Base-by-base conservation (phyloP, 257 asterid species). In the Lithospermum erythrorhizon region DNA sequence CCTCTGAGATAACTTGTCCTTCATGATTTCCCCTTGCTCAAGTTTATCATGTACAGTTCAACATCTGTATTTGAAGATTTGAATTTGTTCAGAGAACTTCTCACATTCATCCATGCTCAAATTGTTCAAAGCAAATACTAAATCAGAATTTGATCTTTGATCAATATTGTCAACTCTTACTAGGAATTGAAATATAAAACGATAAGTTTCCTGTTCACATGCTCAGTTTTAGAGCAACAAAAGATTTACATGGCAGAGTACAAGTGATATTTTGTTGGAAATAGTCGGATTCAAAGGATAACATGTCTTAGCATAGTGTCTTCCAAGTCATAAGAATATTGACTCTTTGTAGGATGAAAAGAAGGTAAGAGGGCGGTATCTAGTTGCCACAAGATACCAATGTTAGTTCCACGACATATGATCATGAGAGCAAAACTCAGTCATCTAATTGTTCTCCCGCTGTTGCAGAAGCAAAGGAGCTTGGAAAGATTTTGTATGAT, bases 381-480 rank as follows among this genome's bases (percentile, higher is more conserved):
- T 55, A 7, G 16, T 29, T 15, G 20, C 52, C 48, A 32, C 55
- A 59, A 70, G 61, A 53, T 19, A 57, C 55, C 57, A 56, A 18
- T 55, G 35, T 66, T 61, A 48, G 29, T 24, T 66, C 30, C 59
- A 55, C 66, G 27, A 25, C 61, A 64, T 52, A 60, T 58, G 24
- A 56, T 63, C 45, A 25, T 59, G 25, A 49, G 21, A 29, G 27
- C 61, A 64, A 4, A 55, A 70, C 37, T 29, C 65, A 49, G 19
- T 64, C 68, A 63, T 64, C 66, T 67, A 47, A 66, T 30, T 59
- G 58, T 35, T 60, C 49, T 63, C 57, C 72, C 35, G 52, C 65
- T 57, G 54, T 63, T 72, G 64, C 70, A 64, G 72, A 63, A 65
- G 67, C 47, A 15, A 52, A 63, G 35, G 63, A 69, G 47, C 20